Evolutionary conservation across 2,329 filamentous ascomycete genomes (phyloP).

Genomic region (Colletotrichum karsti): DNA sequence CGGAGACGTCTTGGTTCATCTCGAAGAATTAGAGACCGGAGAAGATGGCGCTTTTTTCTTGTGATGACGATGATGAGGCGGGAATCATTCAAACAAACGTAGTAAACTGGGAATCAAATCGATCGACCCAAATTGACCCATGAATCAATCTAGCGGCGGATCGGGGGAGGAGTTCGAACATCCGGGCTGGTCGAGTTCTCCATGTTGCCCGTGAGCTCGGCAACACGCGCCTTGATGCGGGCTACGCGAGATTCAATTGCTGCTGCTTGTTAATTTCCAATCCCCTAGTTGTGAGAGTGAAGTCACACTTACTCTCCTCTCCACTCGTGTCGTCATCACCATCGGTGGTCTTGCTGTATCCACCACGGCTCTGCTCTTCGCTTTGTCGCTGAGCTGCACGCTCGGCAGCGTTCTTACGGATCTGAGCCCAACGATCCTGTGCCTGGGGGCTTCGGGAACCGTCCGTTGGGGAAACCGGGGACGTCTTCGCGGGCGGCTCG

Average conservation of each 20-base stretch:
- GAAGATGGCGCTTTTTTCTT: not conserved
- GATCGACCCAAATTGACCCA: not conserved
- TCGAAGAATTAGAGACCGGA: conserved; percentile 15
- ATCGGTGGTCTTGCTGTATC: conserved; percentile 65
- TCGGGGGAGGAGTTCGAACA: conserved; percentile 15
- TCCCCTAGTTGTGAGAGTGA: too few relatives aligned
- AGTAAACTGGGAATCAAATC: not conserved
- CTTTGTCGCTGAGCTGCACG: conserved; percentile 72
- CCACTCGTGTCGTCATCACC: conserved; percentile 90
- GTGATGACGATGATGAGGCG: not conserved
- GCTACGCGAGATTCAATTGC: conserved; percentile 96
- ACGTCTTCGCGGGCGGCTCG: conserved; percentile 35
- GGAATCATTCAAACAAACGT: not conserved
- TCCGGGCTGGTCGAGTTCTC: conserved; percentile 59
- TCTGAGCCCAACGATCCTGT: conserved; percentile 93
- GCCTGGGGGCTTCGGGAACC: conserved; percentile 44
- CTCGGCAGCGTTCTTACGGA: conserved; percentile 92
- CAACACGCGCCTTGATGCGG: conserved; percentile 96
- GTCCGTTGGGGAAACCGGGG: conserved; percentile 41
- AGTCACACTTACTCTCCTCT: conserved; percentile 83
- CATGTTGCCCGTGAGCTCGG: conserved; percentile 89
- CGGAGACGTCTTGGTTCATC: not conserved
- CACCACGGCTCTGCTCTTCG: conserved; percentile 70
- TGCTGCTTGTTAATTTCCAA: conserved; percentile 47
- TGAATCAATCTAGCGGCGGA: conserved; percentile 20